These are phyloP conservation scores for Fusarium napiforme DNA, from an alignment of 2,329 filamentous ascomycete genomes.

Conservation along the genomic window DNA sequence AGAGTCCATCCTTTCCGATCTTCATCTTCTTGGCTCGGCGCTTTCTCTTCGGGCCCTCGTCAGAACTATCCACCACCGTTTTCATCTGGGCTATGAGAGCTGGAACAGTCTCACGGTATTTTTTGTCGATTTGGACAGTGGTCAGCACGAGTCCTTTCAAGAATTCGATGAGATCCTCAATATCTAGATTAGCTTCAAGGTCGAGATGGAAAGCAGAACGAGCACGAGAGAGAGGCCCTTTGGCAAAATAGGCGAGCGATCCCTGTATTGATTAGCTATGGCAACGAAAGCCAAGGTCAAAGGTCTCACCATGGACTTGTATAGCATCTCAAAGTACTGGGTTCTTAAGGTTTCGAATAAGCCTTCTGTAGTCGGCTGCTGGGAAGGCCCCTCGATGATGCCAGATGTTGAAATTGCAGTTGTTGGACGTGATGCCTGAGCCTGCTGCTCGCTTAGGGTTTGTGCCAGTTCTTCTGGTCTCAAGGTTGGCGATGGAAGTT, in stretches of 20 bases:
- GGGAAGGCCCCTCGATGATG: conserved; percentile 12
- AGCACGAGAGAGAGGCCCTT: conserved; percentile 81
- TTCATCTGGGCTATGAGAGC: conserved; percentile 69
- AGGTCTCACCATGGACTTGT: conserved; percentile 69
- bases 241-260: conserved; percentile 84
- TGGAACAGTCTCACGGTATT: conserved; percentile 78
- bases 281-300: not conserved
- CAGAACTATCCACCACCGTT: conserved; percentile 65
- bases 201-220: conserved; percentile 75
- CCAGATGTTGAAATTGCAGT: not conserved
- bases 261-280: conserved; percentile 58
- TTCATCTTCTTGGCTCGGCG: conserved; percentile 72
- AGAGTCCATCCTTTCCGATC: conserved; percentile 74
- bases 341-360: conserved; percentile 69
- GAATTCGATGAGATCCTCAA: conserved; percentile 73
- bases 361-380: conserved; percentile 58
- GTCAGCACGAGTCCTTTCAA: conserved; percentile 75
- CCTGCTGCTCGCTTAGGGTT: not conserved
- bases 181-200: conserved; percentile 68
- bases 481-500: conserved; percentile 35
- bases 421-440: not conserved
- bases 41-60: conserved; percentile 58
- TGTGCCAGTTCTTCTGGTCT: conserved; percentile 29
- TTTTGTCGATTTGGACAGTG: conserved; percentile 78
- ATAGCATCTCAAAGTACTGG: conserved; percentile 69